Base-by-base conservation (phyloP, 768 basidiomycete genomes). In the Lentinus tigrinus region DNA sequence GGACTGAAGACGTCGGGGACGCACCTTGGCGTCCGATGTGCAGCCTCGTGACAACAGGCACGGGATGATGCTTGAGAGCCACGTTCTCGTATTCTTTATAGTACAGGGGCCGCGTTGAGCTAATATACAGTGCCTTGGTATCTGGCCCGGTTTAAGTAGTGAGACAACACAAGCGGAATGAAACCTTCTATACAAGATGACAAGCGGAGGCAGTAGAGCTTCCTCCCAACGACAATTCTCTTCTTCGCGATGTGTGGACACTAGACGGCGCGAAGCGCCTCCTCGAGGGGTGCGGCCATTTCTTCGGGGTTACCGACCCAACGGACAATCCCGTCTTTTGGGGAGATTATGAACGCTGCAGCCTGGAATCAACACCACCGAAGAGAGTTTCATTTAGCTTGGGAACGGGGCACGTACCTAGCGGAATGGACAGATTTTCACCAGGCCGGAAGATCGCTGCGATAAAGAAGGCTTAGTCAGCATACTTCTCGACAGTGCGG, bases 221-320 rank as follows among this genome's bases (percentile, higher is more conserved):
- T 11, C 11, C 11, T 31, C 31, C 31, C 31, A 31, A 31, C 11
- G 7, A 31, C 11, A 11, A 7, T 31, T 11, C 6, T 31, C 31
- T 31, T 31, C 11, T 31, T 31, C 31, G 31, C 31, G 31, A 31
- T 31, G 1, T 31, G 31, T 31, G 31, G 43, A 16, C 10, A 40
- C 61, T 51, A 70, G 43, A 53, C 51, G 28, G 57, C 43, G 13
- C 53, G 49, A 37, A 67, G 40, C 27, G 57, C 57, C 28, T 58
- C 52, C 27, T 63, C 66, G 38, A 70, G 64, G 16, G 67, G 69
- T 21, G 19, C 54, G 7, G 59, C 61, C 62, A 70, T 67, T 42
- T 70, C 67, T 54, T 70, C 69, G 7, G 66, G 66, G 58, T 70
- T 70, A 9, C 69, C 69, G 34, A 70, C 50, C 69, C 69, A 70